phyloP scores from a whole-genome alignment of 1,139 yeast genomes.

The Candida labiduridarum region DNA sequence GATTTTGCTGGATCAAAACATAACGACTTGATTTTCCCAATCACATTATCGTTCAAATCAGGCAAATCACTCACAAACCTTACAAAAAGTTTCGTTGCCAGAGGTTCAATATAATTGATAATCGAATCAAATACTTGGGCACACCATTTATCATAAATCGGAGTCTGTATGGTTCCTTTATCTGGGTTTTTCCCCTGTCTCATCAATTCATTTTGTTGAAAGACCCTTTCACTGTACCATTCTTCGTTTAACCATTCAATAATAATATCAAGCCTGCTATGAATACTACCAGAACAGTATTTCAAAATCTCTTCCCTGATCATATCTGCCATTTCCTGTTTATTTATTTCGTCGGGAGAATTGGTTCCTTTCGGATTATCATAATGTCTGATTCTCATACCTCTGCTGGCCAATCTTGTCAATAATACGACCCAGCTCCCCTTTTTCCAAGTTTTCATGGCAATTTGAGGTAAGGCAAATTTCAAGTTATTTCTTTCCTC shows the following conservation, averaged over 20 bases:
- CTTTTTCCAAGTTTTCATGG: constrained; percentile 64
- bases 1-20: constrained; percentile 86
- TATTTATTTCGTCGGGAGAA: constrained; percentile 21
- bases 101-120: constrained; percentile 79
- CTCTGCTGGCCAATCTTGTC: constrained; percentile 80
- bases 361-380: constrained; percentile 23
- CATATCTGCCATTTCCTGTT: constrained; percentile 53
- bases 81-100: constrained; percentile 78
- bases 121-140: constrained; percentile 73
- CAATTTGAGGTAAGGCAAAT: constrained; percentile 52
- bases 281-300: constrained; percentile 74
- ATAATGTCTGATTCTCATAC: constrained; percentile 45
- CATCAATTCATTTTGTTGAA: constrained; percentile 30
- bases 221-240: constrained; percentile 76
- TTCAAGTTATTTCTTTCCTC: constrained; percentile 24
- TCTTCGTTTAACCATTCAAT: constrained; percentile 96
- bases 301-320: constrained; percentile 73
- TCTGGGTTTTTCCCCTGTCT: constrained; percentile 17
- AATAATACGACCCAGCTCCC: constrained; percentile 80
- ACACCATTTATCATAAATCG: constrained; percentile 68
- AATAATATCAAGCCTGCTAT: constrained; percentile 71
- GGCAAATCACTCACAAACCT: constrained; percentile 88
- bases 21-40: constrained; percentile 66
- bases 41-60: constrained; percentile 59
- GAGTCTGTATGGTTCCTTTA: constrained; percentile 30